Conservation (phyloP, 1,284 basidiomycete species). For the Amylostereum areolatum region DNA sequence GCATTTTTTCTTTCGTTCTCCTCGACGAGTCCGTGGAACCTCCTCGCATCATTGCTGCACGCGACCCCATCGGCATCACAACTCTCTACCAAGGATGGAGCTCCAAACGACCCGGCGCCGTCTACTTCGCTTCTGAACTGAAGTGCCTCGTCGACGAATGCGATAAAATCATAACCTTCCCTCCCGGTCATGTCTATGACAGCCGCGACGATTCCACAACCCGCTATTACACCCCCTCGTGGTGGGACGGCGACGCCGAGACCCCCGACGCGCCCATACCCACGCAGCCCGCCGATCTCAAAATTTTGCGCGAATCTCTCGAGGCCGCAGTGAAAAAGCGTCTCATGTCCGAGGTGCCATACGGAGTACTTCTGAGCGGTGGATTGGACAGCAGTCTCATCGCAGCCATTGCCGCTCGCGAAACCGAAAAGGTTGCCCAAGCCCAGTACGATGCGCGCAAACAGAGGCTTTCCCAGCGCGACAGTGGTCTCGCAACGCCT, state of each 20-base stretch:
- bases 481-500: constrained; percentile 57
- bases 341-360: constrained; percentile 98
- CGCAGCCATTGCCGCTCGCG: constrained; percentile 92
- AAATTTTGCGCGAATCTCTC: constrained; percentile 71
- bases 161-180: constrained; percentile 93
- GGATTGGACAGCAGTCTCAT: constrained; percentile 96
- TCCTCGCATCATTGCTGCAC: constrained; percentile 87
- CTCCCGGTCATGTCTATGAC: constrained; percentile 95
- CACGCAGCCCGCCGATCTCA: constrained; percentile 63
- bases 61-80: constrained; percentile 97
- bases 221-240: constrained; percentile 82
- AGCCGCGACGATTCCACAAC: constrained; percentile 71
- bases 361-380: constrained; percentile 93
- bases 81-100: constrained; percentile 96
- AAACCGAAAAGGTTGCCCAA: constrained; percentile 88
- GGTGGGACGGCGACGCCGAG: constrained; percentile 78
- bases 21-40: constrained; percentile 91
- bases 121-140: constrained; percentile 95
- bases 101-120: constrained; percentile 77
- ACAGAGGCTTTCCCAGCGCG: constrained; percentile 45
- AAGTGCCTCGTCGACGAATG: constrained; percentile 92
- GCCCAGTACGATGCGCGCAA: constrained; percentile 72
- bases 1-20: constrained; percentile 98
- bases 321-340: constrained; percentile 94
- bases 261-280: constrained; percentile 52